phyloP scores from a whole-genome alignment of 306 rosid genomes.

The Canavalia ensiformis region DNA sequence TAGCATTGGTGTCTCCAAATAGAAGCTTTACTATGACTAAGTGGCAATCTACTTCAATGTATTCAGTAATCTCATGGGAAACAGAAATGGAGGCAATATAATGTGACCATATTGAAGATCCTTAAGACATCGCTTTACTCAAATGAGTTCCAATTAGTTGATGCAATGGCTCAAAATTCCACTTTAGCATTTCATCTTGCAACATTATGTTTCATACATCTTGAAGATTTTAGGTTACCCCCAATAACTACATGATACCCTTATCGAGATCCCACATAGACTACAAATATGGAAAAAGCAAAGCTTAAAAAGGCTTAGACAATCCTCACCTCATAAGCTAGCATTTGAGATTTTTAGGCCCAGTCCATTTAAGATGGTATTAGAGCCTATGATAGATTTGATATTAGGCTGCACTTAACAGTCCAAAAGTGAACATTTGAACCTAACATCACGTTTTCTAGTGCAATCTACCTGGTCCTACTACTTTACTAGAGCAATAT shows the following conservation, averaged over 20 bases:
- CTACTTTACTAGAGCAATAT: too few relatives aligned
- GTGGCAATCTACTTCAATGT: neutral
- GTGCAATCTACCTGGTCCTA: too few relatives aligned
- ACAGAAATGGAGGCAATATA: neutral
- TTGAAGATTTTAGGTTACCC: neutral
- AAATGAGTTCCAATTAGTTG: neutral
- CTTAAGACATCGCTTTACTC: neutral
- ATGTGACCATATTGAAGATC: neutral
- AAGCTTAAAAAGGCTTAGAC: too few relatives aligned
- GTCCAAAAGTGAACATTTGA: too few relatives aligned
- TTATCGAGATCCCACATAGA: too few relatives aligned
- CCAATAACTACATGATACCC: neutral
- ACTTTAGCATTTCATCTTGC: neutral
- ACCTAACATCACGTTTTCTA: too few relatives aligned
- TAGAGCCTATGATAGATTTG: too few relatives aligned
- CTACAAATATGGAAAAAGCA: too few relatives aligned
- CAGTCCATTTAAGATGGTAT: too few relatives aligned
- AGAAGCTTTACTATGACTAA: neutral
- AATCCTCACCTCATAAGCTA: too few relatives aligned
- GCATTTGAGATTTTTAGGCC: too few relatives aligned
- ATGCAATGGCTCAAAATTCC: neutral
- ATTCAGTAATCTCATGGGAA: neutral
- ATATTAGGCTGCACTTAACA: too few relatives aligned
- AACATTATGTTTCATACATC: neutral
- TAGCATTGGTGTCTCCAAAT: neutral